Evolutionary conservation across 257 asterid species (phyloP).

Genomic region (Solanum piurae): DNA sequence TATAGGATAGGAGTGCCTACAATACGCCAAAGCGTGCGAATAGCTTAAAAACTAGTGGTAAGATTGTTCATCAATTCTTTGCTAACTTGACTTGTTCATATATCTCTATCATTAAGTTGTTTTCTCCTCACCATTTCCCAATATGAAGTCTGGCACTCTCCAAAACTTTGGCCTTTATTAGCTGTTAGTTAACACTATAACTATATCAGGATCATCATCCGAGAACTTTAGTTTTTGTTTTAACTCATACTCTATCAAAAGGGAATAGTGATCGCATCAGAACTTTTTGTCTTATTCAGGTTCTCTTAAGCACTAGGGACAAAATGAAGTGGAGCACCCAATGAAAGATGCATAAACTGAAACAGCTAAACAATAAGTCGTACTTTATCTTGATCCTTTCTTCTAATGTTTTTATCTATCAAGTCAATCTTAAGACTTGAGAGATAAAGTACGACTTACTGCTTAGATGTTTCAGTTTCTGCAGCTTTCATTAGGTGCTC

Average conservation of each 20-base stretch:
- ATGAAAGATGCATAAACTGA: slow-evolving; percentile 59
- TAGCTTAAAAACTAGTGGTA: slow-evolving; percentile 65
- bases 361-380: slow-evolving; percentile 59
- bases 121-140: background rate
- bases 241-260: background rate
- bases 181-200: background rate
- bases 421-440: background rate
- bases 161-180: background rate
- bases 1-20: slow-evolving; percentile 57
- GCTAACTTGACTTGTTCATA: background rate
- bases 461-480: too few species aligned
- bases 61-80: slow-evolving; percentile 1
- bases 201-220: background rate
- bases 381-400: background rate
- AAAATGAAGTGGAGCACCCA: slow-evolving; percentile 56
- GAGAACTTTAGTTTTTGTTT: background rate
- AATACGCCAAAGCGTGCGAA: slow-evolving; percentile 57
- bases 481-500: too few species aligned
- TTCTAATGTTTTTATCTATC: background rate
- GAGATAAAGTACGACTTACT: too few species aligned
- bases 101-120: background rate
- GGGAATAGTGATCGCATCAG: background rate
- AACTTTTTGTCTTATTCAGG: slow-evolving; percentile 21
- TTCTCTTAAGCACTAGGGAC: slow-evolving; percentile 78
- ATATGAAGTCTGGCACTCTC: background rate